Base-by-base conservation (phyloP, 2,329 filamentous ascomycete species). In the Talaromyces sp. region DNA sequence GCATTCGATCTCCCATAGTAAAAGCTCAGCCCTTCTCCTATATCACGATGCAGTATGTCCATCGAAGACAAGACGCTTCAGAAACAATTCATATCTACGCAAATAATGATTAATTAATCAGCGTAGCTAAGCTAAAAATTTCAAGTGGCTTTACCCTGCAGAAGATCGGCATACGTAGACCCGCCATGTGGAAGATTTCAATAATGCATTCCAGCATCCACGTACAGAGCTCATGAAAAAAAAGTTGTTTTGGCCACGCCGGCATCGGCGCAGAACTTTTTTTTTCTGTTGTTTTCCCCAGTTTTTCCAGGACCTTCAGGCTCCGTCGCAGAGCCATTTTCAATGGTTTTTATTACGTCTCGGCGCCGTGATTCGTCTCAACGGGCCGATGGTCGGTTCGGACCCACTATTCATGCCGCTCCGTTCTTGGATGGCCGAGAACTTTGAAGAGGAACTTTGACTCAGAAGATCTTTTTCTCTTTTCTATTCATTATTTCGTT, bases 191-290 rank as follows among this genome's bases (percentile, higher is more conserved):
- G 36, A 19, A 39, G 16, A 39, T 19, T 20, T 20, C 36, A 6
- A 17, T 39, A 7, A 39, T 19, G n/a, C 16, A 17, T 39, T 27
- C 19, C 20, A 24, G 9, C 11, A 27, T 9, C 10, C 13, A 19
- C 3, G 11, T 30, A 11, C n/a, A n/a, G 22, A 39, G 17, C 36
- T 13, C n/a, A 16, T 17, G 17, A 39, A 16, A 39, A 39, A 39
- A 39, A 20, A 39, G 36, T 16, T 19, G 10, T 22, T n/a, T 32
- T 51, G 48, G 52, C 54, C 46, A 54, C 48, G 48, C 56, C 57
- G 33, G 53, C 47, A 51, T 47, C 56, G 54, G 63, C 51, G 54
- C 54, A 36, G 41, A 51, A 54, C 13, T 40, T 52, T 56, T 55
- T 42, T 51, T 43, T 32, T 14, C 33, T 37, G 24, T 46, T 11